These are phyloP conservation scores for Leishmania tropica DNA, from an alignment of 208 protist genomes.

Conservation along the genomic window DNA sequence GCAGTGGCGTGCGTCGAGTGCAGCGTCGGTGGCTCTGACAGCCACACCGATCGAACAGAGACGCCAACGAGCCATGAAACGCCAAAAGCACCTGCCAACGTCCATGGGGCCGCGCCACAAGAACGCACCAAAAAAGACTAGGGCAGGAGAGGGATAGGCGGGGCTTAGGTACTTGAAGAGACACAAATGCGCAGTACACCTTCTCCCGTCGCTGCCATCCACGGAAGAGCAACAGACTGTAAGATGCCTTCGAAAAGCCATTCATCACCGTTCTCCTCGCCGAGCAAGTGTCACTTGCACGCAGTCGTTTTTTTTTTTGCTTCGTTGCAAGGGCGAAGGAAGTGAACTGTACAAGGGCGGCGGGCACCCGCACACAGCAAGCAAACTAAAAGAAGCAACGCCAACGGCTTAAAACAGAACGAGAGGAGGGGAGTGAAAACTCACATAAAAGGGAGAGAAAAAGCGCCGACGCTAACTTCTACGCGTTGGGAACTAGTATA, in stretches of 20 bases:
- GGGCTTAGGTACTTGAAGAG: neutral
- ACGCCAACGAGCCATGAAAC: conserved; percentile 9
- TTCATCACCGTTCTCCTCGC: too few relatives aligned
- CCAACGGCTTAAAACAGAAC: neutral
- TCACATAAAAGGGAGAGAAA: neutral
- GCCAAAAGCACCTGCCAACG: conserved; percentile 3
- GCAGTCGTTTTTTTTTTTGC: neutral
- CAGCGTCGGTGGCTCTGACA: neutral
- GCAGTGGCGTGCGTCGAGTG: neutral
- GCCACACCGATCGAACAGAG: neutral
- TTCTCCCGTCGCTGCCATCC: neutral
- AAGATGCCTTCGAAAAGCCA: too few relatives aligned
- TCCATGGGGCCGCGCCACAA: neutral
- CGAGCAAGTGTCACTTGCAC: neutral
- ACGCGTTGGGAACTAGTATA: neutral
- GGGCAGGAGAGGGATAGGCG: too few relatives aligned
- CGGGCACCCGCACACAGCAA: neutral
- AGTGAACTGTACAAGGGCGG: neutral
- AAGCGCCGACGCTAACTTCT: neutral
- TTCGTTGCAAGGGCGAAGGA: neutral
- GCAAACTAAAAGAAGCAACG: neutral
- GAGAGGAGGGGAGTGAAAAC: neutral
- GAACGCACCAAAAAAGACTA: neutral
- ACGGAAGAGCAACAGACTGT: neutral
- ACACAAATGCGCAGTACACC: neutral